Percentiles rank a stretch among this genome's conserved stretches.
These are phyloP conservation scores for Exidia glandulosa DNA, from an alignment of 768 basidiomycete species.

Conservation along the genomic window DNA sequence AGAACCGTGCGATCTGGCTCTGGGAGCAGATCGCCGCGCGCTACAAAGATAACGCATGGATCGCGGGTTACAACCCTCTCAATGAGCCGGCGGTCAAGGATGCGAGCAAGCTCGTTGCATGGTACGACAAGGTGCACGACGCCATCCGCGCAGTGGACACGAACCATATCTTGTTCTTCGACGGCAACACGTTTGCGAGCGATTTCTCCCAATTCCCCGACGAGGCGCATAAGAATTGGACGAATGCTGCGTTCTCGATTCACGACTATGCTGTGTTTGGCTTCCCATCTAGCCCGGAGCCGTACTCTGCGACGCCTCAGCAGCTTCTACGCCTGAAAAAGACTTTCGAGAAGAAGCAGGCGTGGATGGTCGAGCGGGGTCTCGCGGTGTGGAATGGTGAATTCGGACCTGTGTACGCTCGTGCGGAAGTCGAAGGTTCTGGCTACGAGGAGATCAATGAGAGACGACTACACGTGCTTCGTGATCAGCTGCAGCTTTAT, in stretches of 20 bases:
- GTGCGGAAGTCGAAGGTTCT: constrained; percentile 9
- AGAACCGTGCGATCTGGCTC: constrained; percentile 20
- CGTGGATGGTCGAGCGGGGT: constrained; percentile 17
- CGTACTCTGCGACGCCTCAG: constrained; percentile 12
- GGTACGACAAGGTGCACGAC: constrained; percentile 21
- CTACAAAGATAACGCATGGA: constrained; percentile 21
- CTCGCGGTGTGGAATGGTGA: constrained; percentile 17
- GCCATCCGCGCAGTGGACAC: constrained; percentile 23
- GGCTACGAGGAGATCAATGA: constrained; percentile 23
- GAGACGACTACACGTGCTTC: constrained; percentile 16
- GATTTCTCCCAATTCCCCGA: constrained; percentile 7
- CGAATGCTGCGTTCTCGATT: constrained; percentile 22
- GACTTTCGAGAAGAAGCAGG: constrained; percentile 19
- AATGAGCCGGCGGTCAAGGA: constrained; percentile 26
- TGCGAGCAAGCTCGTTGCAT: constrained; percentile 13
- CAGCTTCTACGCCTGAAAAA: constrained; percentile 12
- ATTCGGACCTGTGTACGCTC: constrained; percentile 24
- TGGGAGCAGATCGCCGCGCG: constrained; percentile 22
- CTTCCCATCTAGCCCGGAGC: constrained; percentile 17
- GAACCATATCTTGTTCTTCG: constrained; percentile 25
- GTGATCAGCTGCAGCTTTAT: constrained; percentile 23
- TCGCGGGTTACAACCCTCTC: constrained; percentile 26
- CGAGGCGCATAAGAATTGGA: constrained; percentile 11
- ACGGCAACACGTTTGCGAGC: constrained; percentile 22
- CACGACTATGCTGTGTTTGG: constrained; percentile 24